Conservation (phyloP, 2,329 filamentous ascomycete genomes). For the Diaporthe ampelina region DNA sequence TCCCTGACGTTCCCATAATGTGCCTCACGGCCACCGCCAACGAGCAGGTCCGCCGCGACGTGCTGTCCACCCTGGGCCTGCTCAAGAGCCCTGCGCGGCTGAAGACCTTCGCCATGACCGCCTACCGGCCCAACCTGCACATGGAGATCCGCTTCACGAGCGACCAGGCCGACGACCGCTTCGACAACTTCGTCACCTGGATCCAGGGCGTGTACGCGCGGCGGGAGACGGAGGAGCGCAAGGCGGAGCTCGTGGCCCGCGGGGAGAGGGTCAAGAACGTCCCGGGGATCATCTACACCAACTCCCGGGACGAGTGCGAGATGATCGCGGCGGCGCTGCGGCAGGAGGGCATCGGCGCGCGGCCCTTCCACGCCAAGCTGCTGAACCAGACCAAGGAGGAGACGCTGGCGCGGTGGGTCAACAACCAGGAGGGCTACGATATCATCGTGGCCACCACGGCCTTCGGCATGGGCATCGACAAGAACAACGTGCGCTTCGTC, state of each 20-base stretch:
- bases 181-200: conserved; percentile 82
- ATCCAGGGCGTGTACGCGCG: conserved; percentile 80
- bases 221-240: conserved; percentile 71
- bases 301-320: conserved; percentile 82
- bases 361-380: conserved; percentile 80
- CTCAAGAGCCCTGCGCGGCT: conserved; percentile 70
- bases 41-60: conserved; percentile 82
- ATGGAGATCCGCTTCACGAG: conserved; percentile 89
- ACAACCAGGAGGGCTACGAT: conserved; percentile 82
- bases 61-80: conserved; percentile 81
- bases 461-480: conserved; percentile 98
- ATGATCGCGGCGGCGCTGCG: conserved; percentile 75
- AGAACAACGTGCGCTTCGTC: conserved; percentile 93
- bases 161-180: conserved; percentile 79
- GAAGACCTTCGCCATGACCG: conserved; percentile 85
- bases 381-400: conserved; percentile 77
- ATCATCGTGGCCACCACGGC: conserved; percentile 96
- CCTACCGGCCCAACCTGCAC: conserved; percentile 87
- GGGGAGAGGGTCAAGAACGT: conserved; percentile 74
- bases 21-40: conserved; percentile 95
- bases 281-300: conserved; percentile 84
- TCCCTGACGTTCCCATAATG: conserved; percentile 90
- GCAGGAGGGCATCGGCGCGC: conserved; percentile 78
- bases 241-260: conserved; percentile 67
- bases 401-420: conserved; percentile 79